Conservation (phyloP, 257 asterid species). For the Gentiana straminea region DNA sequence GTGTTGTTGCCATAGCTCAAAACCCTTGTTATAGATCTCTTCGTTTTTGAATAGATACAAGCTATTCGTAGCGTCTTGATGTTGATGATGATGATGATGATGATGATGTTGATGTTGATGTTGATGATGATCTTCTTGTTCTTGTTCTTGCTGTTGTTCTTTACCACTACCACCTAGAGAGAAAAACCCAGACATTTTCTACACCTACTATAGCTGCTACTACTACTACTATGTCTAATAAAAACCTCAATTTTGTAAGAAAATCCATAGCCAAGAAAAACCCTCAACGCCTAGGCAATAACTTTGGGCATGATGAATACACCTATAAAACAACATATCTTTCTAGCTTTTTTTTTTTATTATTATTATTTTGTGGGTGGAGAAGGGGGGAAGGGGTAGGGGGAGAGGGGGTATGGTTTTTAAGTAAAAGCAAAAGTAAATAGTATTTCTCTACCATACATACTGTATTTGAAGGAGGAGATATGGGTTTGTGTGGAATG, state of each 20-base stretch:
- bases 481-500: neutral
- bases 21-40: conserved; percentile 81
- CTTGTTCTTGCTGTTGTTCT: conserved; percentile 14
- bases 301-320: neutral
- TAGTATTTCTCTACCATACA: neutral
- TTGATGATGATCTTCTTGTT: neutral
- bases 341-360: neutral
- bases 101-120: too few species aligned
- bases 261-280: conserved; percentile 38
- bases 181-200: conserved; percentile 68
- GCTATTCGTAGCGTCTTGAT: conserved; percentile 17
- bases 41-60: conserved; percentile 47
- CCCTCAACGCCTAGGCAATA: conserved; percentile 6
- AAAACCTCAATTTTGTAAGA: conserved; percentile 21
- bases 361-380: neutral
- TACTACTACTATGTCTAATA: conserved; percentile 10
- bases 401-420: too few species aligned
- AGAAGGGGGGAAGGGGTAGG: too few species aligned
- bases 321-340: conserved; percentile 1
- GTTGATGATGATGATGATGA: too few species aligned
- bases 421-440: neutral
- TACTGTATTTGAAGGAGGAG: neutral
- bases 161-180: conserved; percentile 37
- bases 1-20: conserved; percentile 69
- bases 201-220: conserved; percentile 14